Evolutionary conservation across 2,329 filamentous ascomycete species (phyloP).

Genomic region (Verticillium isaacii): DNA sequence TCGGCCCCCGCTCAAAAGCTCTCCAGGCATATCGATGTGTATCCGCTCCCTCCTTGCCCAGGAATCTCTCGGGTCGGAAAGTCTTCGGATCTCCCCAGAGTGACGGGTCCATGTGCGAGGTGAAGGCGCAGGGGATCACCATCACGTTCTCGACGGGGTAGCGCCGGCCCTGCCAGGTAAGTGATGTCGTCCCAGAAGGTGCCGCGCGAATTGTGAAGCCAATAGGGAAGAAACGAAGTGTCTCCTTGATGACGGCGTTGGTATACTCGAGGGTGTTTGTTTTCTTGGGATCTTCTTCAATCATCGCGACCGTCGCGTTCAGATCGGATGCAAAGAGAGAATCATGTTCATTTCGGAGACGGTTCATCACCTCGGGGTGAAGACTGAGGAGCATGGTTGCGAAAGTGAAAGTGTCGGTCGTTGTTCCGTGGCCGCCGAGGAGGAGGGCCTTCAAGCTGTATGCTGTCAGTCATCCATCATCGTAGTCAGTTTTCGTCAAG

Average conservation of each 20-base stretch:
- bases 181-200: constrained; percentile 24
- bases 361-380: constrained; percentile 12
- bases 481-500: too few relatives aligned
- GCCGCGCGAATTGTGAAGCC: constrained; percentile 34
- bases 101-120: constrained; percentile 23
- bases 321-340: constrained; percentile 19
- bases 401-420: constrained; percentile 13
- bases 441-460: constrained; percentile 18
- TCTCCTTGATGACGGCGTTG: constrained; percentile 48
- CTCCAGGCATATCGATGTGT: constrained; percentile 13
- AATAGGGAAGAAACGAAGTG: constrained; percentile 45
- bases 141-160: constrained; percentile 29
- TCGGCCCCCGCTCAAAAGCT: constrained; percentile 29
- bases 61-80: constrained; percentile 37
- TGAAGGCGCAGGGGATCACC: constrained; percentile 12
- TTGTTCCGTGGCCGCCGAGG: constrained; percentile 21
- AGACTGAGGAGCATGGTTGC: constrained; percentile 16
- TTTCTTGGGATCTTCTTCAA: constrained; percentile 35
- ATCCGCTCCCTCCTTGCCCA: constrained; percentile 14
- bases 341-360: constrained; percentile 18
- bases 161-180: constrained; percentile 29
- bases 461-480: neutral
- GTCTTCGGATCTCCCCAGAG: constrained; percentile 30
- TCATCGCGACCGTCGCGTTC: constrained; percentile 25
- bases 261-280: constrained; percentile 47